Percentiles rank a stretch among this genome's conserved stretches.
Evolutionary conservation across 805 yeast genomes (phyloP).

Genomic region (Kluyveromyces dobzhanskii): DNA sequence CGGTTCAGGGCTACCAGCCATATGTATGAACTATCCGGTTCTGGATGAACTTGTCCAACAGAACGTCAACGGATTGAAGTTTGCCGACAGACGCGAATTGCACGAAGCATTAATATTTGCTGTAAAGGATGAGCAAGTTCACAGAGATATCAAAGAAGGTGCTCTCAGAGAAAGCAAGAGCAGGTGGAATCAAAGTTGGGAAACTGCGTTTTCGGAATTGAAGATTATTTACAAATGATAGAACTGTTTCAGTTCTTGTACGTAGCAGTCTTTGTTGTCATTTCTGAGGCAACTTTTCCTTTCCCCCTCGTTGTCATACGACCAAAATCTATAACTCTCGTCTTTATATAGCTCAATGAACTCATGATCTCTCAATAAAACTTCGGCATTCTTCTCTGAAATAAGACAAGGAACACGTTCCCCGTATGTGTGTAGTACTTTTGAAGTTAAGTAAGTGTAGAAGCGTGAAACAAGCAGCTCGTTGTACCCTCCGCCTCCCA

Average conservation of each 20-base stretch:
- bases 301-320: constrained; percentile 29
- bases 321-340: constrained; percentile 45
- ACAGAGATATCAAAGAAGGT: constrained; percentile 46
- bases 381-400: constrained; percentile 28
- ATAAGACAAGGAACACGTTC: constrained; percentile 3
- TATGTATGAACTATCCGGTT: constrained; percentile 70
- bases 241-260: constrained; percentile 8
- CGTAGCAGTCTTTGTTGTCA: constrained; percentile 21
- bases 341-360: constrained; percentile 34
- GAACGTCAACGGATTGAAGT: constrained; percentile 59
- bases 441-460: constrained; percentile 36
- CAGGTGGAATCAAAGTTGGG: constrained; percentile 80
- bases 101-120: constrained; percentile 33
- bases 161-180: constrained; percentile 61
- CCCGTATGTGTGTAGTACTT: constrained; percentile 10
- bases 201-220: constrained; percentile 21
- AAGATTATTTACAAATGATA: constrained; percentile 13
- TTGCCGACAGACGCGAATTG: constrained; percentile 38
- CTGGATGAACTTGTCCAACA: constrained; percentile 67
- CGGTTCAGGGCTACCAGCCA: constrained; percentile 92
- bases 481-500: constrained; percentile 79
- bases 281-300: constrained; percentile 23
- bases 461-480: constrained; percentile 52
- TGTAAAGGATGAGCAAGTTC: constrained; percentile 28
- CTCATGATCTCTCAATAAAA: constrained; percentile 46